Base-by-base conservation (phyloP, 2,329 filamentous ascomycete genomes). In the Catunica adiposa region DNA sequence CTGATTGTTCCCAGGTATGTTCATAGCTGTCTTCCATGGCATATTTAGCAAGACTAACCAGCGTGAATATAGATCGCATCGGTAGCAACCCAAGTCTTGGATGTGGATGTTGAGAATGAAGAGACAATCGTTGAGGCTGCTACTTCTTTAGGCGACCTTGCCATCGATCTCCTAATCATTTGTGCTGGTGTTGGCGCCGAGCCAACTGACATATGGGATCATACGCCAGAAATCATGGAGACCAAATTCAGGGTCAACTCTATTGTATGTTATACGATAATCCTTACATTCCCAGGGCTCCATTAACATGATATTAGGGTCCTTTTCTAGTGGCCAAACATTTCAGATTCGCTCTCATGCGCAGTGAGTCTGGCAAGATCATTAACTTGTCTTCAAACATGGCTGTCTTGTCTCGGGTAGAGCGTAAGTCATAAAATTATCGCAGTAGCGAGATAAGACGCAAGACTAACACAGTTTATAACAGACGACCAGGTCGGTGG, bases 301-400 rank as follows among this genome's bases (percentile, higher is more conserved):
- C 17, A 9, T 22, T 48, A 23, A 48, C 17, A 48, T 9, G 3
- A 23, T 25, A 25, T 48, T n/a, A 48, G 44, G 44, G 44, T 6
- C 22, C 44, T 11, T 48, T 46, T 20, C 22, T 48, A 20, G 44
- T 48, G 7, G 44, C 44, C 15, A 48, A 48, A 20, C 44, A 48
- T 48, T 48, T 48, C 26, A 48, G 44, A 48, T 48, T 22, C 26
- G 44, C 44, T 20, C 22, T 48, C 23, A 48, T 48, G 44, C 44
- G 44, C 7, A 48, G 44, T 26, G 23, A 48, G 11, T 2, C 20
- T 14, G 22, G 20, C 20, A 48, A 48, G 17, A 48, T 48, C 8
- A 48, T 48, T 22, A 48, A 48, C 44, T 15, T 48, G 26, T 48
- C 44, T 7, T 48, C 44, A 6, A 48, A 48, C 23, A 48, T 48